Evolutionary conservation across 345 rosid species (phyloP).

Genomic region (Acer saccharum): DNA sequence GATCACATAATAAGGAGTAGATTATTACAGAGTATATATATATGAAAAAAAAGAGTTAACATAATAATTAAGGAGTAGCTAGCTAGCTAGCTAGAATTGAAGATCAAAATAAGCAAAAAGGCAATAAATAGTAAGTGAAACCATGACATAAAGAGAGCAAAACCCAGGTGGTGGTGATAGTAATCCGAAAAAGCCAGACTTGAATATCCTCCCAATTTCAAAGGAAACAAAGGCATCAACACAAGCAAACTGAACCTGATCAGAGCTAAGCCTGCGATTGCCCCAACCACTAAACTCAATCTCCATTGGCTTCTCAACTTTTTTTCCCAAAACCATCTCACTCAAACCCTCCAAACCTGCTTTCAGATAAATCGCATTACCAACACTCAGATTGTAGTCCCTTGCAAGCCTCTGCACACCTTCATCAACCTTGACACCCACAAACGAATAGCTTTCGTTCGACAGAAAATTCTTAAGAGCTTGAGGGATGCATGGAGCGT

Average conservation of each 20-base stretch:
- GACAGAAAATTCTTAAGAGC: slow-evolving; percentile 32
- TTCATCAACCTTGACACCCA: slow-evolving; percentile 35
- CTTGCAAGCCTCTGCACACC: slow-evolving; percentile 39
- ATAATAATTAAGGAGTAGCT: too few relatives aligned
- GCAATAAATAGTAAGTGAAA: too few relatives aligned
- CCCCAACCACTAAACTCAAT: slow-evolving; percentile 45
- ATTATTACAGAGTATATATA: too few relatives aligned
- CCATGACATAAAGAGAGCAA: too few relatives aligned
- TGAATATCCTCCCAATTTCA: slow-evolving; percentile 32
- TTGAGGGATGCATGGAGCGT: slow-evolving; percentile 34
- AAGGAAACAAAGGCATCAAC: slow-evolving; percentile 42
- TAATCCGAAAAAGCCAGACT: too few relatives aligned
- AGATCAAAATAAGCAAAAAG: too few relatives aligned
- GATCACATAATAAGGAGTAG: too few relatives aligned
- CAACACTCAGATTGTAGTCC: slow-evolving; percentile 33
- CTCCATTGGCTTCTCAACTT: slow-evolving; percentile 34
- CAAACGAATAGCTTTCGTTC: slow-evolving; percentile 23
- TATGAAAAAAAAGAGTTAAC: too few relatives aligned
- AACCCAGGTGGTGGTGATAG: neutral
- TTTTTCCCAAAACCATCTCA: slow-evolving; percentile 33
- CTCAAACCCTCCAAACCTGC: slow-evolving; percentile 37
- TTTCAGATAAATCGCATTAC: slow-evolving; percentile 37
- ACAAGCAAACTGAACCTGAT: slow-evolving; percentile 55
- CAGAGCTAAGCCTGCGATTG: slow-evolving; percentile 25
- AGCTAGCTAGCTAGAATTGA: too few relatives aligned